Base-by-base conservation (phyloP, 73 alveolate species). In the Paraurostyla sp. region DNA sequence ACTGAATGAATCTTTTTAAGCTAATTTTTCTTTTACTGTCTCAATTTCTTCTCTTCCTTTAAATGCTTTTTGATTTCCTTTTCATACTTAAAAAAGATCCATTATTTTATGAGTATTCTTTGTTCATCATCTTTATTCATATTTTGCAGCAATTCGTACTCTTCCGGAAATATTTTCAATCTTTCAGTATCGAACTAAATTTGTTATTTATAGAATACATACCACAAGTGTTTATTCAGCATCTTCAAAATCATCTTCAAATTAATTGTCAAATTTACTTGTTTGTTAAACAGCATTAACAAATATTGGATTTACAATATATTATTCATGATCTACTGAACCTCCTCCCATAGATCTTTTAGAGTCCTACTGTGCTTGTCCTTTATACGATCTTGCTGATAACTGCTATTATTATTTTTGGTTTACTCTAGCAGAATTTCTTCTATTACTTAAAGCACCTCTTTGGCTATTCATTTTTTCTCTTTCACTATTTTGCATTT, bases 401-500 rank as follows among this genome's bases (percentile, higher is more conserved):
- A 6, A 32, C 25, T 30, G 50, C 6, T 60, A 60, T 60, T 60
- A 6, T 3, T 60, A 4, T 33, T 9, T 3, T 29, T 30, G 22
- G 22, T 54, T 54, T 54, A 6, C 78, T 60, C 78, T 60, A 9
- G 50, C 45, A 9, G 78, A 60, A 25, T 30, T 16, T 60, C 49
- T 60, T 60, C 78, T 60, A 25, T 27, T 25, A 29, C 78, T 60
- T 13, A 4, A 6, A 9, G 45, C n/a, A 60, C 78, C 78, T 30
- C 78, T 25, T 60, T 60, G 32, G 7, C 50, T 16, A 33, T 60
- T 60, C 32, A 60, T 9, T 6, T 35, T 6, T 18, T 60, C 45
- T 60, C 78, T 60, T 7, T 60, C 78, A 60, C 78, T 60, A 6
- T 60, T n/a, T n/a, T n/a, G n/a, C n/a, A n/a, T 3, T 60, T 30